Evolutionary conservation across 139 green algal species (phyloP).

Genomic region (Chlamydomonas schloesseri): DNA sequence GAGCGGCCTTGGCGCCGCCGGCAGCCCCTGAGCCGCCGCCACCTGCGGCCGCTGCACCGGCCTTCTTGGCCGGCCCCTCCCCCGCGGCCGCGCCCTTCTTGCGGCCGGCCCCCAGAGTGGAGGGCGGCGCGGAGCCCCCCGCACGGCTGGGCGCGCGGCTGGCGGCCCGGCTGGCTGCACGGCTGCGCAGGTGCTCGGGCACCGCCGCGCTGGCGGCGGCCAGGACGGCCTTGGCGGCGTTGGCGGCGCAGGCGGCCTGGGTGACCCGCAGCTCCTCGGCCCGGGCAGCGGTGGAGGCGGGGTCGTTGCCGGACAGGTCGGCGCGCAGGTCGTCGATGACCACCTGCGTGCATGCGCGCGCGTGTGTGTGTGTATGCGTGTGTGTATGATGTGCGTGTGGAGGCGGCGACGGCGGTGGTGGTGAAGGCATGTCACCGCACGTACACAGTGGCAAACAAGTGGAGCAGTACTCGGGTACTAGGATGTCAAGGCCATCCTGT

Average conservation of each 20-base stretch:
- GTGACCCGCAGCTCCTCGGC: neutral
- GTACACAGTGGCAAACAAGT: too few relatives aligned
- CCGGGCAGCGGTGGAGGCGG: slow-evolving; percentile 4
- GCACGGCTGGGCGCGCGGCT: too few relatives aligned
- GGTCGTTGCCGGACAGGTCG: slow-evolving; percentile 28
- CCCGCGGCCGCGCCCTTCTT: too few relatives aligned
- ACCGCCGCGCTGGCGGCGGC: neutral
- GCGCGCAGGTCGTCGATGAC: slow-evolving; percentile 32
- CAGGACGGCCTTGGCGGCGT: slow-evolving; percentile 1
- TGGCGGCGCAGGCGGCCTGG: neutral
- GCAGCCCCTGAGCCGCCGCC: neutral
- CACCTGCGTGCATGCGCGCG: too few relatives aligned
- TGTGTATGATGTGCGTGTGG: too few relatives aligned
- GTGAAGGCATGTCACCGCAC: too few relatives aligned
- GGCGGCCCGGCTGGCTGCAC: neutral
- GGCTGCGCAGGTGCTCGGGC: slow-evolving; percentile 3
- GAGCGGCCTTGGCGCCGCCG: too few relatives aligned
- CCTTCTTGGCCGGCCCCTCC: neutral
- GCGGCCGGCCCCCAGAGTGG: too few relatives aligned
- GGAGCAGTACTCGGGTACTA: too few relatives aligned
- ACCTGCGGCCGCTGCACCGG: neutral
- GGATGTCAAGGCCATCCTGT: too few relatives aligned
- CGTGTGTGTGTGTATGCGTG: too few relatives aligned
- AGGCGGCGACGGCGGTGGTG: too few relatives aligned
- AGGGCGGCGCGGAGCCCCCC: neutral